Base-by-base conservation (phyloP, 768 basidiomycete species). In the Amylocystis lapponica region DNA sequence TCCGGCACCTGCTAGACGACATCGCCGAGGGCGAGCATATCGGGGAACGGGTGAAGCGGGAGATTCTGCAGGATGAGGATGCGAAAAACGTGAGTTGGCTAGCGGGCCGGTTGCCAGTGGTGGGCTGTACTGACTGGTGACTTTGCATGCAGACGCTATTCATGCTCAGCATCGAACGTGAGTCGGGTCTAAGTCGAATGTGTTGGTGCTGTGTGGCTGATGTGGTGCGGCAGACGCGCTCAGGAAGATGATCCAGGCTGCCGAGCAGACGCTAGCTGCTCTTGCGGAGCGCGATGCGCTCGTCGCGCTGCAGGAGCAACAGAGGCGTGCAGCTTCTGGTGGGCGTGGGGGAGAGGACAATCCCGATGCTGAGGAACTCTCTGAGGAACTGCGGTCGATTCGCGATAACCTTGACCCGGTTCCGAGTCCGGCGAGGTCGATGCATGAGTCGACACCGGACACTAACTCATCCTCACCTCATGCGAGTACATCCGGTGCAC, bases 121-220 rank as follows among this genome's bases (percentile, higher is more conserved):
- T 22, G 11, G 12, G 16, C 6, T 19, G 26, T 36, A 13, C 38
- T 48, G 23, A 27, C 16, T 27, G 12, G 16, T 20, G 5, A n/a
- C 25, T 23, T 8, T 8, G n/a, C n/a, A n/a, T n/a, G n/a, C 35
- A 75, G 74, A 66, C 63, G 2, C 39, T 75, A 19, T 60, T 74
- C 50, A 57, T 67, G 53, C 54, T 76, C 14, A 69, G 66, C 27
- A 61, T 76, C 16, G 74, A 76, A 55, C 67, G 73, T 75, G 46
- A 56, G 70, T 59, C 14, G 12, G 4, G 8, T 14, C 14, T 27
- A 12, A 17, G 3, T 16, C 20, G 26, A 12, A n/a, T 7, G 5
- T n/a, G 4, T 7, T 20, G 27, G 10, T 26, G 13, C 13, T 19
- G 1, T 20, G 21, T 23, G 13, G 1, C 12, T 17, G n/a, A 12